Base-by-base conservation (phyloP, 495 filamentous ascomycete genomes). In the Neurospora tetraspora region DNA sequence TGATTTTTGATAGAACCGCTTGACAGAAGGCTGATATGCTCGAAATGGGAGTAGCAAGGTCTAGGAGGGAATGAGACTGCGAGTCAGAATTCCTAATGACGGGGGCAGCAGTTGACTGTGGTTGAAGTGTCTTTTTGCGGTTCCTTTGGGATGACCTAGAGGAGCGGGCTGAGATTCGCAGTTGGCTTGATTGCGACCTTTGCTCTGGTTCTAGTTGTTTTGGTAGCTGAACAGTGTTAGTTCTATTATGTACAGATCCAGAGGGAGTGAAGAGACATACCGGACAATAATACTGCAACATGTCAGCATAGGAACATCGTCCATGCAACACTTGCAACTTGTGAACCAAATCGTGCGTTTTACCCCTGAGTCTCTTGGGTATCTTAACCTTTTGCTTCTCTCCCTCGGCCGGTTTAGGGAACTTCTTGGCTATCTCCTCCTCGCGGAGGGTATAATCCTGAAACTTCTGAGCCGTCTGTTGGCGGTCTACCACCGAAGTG, bases 11-110 rank as follows among this genome's bases (percentile, higher is more conserved):
- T 6, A 98, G 76, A 4, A 92, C 89, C 9, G 93, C 90, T 70
- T 91, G 90, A 77, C 94, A 97, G 77, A 97, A 98, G 4, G 95
- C 92, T 6, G 96, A 97, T 12, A 98, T 89, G 27, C 88, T 85
- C 0, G 91, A 83, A 5, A 83, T 72, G 2, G 93, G 87, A 7
- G 90, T 94, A 4, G 94, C 92, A 73, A 93, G 85, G 42, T 92
- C 91, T 20, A 89, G 88, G 39, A 97, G 84, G 4, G 81, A 80
- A 1, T 73, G 43, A 71, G 73, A 79, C 23, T 77, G 71, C 1
- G 74, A 45, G 16, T 71, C 39, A 0, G 6, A 1, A 0, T 18
- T 65, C 1, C 12, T 65, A 0, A 36, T 34, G 7, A 16, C 31
- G 1, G 27, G 6, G 6, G 53, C 53, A 1, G 53, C 34, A 2